phyloP scores from a whole-genome alignment of 2,329 filamentous ascomycete species.

The Zasmidium citrigriseum region DNA sequence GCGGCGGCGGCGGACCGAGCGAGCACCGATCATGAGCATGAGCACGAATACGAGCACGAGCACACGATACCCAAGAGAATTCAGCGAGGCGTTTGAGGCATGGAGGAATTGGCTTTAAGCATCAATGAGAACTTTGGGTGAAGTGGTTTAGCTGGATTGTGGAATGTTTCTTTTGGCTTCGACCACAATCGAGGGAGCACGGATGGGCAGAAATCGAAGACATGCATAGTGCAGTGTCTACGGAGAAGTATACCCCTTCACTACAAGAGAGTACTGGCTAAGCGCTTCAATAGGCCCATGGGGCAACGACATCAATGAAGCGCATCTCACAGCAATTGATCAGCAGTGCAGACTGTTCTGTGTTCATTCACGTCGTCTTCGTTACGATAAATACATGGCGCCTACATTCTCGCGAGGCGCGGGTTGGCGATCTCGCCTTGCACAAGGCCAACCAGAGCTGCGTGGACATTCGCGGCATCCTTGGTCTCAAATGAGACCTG shows the following conservation, averaged over 20 bases:
- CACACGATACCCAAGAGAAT: not conserved
- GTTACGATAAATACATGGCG: not conserved
- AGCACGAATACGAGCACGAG: not conserved
- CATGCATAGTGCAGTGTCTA: not conserved
- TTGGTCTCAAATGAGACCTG: constrained; percentile 16
- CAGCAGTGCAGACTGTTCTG: not conserved
- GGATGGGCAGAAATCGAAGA: not conserved
- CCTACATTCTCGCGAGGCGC: constrained; percentile 5
- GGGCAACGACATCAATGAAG: not conserved
- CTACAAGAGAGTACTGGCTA: constrained; percentile 21
- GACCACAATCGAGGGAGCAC: not conserved
- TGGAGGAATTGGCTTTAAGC: not conserved
- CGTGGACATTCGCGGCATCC: constrained; percentile 30
- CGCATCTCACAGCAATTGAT: not conserved
- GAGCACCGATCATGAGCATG: not conserved
- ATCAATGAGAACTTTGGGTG: not conserved
- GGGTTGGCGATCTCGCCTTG: constrained; percentile 27
- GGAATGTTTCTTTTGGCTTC: not conserved
- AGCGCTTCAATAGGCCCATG: constrained; percentile 14
- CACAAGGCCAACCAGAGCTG: constrained; percentile 31
- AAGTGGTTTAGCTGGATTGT: not conserved
- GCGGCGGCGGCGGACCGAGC: not conserved
- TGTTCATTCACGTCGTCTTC: not conserved
- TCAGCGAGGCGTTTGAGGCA: constrained; percentile 3
- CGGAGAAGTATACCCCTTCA: constrained; percentile 23